These are phyloP conservation scores for Polytrichum formosum DNA, from an alignment of 225 moss, liverwort and hornwort genomes.

Conservation along the genomic window DNA sequence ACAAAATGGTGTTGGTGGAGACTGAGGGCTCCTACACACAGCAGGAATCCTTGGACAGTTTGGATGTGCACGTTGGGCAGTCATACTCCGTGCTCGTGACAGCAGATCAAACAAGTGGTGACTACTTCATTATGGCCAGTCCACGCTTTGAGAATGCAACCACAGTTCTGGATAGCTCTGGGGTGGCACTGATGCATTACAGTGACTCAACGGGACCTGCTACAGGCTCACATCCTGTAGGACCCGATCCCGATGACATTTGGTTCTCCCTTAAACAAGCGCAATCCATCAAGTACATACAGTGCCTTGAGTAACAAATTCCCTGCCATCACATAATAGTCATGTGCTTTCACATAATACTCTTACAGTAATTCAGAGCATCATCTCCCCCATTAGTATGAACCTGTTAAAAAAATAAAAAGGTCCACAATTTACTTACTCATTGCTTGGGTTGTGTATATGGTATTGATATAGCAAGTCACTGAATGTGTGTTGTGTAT, in stretches of 20 bases:
- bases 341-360: too few species aligned
- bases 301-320: too few species aligned
- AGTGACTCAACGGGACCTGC: constrained; percentile 20
- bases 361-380: too few species aligned
- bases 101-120: constrained; percentile 17
- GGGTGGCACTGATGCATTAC: constrained; percentile 51
- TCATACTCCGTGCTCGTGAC: constrained; percentile 44
- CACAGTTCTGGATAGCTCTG: constrained; percentile 7
- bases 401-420: too few species aligned
- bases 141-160: constrained; percentile 46
- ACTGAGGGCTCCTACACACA: constrained; percentile 47
- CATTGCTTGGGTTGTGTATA: too few species aligned
- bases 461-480: too few species aligned
- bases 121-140: constrained; percentile 44
- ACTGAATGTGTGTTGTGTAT: neutral
- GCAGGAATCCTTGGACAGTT: constrained; percentile 18
- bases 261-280: constrained; percentile 48
- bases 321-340: too few species aligned
- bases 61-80: constrained; percentile 49
- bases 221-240: constrained; percentile 10
- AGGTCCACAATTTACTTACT: too few species aligned
- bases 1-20: constrained; percentile 34
- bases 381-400: too few species aligned
- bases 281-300: constrained; percentile 38
- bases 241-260: constrained; percentile 36